These are phyloP conservation scores for Neurospora tetrasperma DNA, from an alignment of 495 filamentous ascomycete species.

Conservation along the genomic window DNA sequence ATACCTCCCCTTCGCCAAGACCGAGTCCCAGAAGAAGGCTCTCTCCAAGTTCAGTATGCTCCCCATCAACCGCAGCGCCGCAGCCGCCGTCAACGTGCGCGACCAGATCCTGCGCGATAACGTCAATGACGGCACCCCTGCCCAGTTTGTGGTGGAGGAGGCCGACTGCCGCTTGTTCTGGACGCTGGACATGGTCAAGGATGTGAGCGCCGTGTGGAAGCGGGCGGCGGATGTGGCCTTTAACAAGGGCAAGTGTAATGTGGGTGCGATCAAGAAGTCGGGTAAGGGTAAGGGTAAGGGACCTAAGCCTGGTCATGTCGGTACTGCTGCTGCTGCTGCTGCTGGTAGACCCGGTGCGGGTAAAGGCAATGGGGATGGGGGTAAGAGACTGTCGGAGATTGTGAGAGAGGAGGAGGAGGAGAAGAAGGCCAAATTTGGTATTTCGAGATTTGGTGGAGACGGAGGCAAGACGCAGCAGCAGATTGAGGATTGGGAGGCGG, in stretches of 20 bases:
- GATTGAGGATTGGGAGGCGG: background rate
- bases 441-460: background rate
- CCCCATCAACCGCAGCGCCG: background rate
- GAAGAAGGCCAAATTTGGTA: background rate
- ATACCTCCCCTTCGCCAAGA: background rate
- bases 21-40: background rate
- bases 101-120: slow-evolving; percentile 23
- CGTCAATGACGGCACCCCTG: slow-evolving; percentile 26
- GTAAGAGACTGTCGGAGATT: background rate
- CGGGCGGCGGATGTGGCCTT: slow-evolving; percentile 50
- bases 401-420: background rate
- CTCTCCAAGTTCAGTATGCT: background rate
- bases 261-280: slow-evolving; percentile 4
- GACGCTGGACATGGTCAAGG: slow-evolving; percentile 33
- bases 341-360: background rate
- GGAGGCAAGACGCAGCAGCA: background rate
- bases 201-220: slow-evolving; percentile 35
- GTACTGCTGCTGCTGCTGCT: background rate
- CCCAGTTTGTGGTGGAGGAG: slow-evolving; percentile 42
- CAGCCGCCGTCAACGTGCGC: slow-evolving; percentile 6
- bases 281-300: background rate
- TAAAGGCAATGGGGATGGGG: background rate
- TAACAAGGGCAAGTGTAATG: slow-evolving; percentile 2
- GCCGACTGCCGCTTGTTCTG: slow-evolving; percentile 45
- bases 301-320: background rate